Evolutionary conservation across 1,284 basidiomycete species (phyloP).

Genomic region (Pascua sp.): DNA sequence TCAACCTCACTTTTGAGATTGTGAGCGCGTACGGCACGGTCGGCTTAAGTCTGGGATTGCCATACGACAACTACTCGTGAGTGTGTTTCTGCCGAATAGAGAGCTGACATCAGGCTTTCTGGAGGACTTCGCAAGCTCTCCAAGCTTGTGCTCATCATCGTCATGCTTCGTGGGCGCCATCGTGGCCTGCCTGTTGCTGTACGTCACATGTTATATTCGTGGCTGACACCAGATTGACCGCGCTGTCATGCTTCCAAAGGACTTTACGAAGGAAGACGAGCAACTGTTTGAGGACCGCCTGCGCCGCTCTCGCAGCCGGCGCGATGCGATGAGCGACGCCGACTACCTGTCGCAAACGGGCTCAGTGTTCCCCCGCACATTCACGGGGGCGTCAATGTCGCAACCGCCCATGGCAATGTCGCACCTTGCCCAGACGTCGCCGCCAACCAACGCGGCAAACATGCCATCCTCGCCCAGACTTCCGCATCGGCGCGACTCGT

Average conservation of each 20-base stretch:
- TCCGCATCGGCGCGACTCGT: slow-evolving; percentile 2
- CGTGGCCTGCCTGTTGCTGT: slow-evolving; percentile 40
- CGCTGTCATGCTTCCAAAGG: slow-evolving; percentile 48
- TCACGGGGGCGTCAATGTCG: slow-evolving; percentile 2
- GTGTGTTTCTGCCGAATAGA: background rate
- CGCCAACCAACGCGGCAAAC: too few relatives aligned
- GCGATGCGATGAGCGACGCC: slow-evolving; percentile 2
- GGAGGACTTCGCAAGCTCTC: slow-evolving; percentile 38
- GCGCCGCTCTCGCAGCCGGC: slow-evolving; percentile 13
- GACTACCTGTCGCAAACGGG: slow-evolving; percentile 2
- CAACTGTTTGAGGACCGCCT: slow-evolving; percentile 33
- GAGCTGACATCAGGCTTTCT: slow-evolving; percentile 12
- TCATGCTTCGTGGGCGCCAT: slow-evolving; percentile 45
- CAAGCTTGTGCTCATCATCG: slow-evolving; percentile 41
- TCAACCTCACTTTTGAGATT: slow-evolving; percentile 57
- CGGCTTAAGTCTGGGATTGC: slow-evolving; percentile 73
- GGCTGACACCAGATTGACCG: slow-evolving; percentile 39
- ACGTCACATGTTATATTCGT: background rate
- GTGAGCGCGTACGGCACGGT: slow-evolving; percentile 90
- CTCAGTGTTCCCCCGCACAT: slow-evolving; percentile 8
- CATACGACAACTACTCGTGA: slow-evolving; percentile 53
- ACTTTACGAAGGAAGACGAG: slow-evolving; percentile 44
- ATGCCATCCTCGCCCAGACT: too few relatives aligned
- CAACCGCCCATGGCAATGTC: too few relatives aligned
- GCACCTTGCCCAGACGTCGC: too few relatives aligned